Evolutionary conservation across 371 early-diverging fungal genomes (phyloP).

Genomic region (Amoeboaphelidium protococcarum): DNA sequence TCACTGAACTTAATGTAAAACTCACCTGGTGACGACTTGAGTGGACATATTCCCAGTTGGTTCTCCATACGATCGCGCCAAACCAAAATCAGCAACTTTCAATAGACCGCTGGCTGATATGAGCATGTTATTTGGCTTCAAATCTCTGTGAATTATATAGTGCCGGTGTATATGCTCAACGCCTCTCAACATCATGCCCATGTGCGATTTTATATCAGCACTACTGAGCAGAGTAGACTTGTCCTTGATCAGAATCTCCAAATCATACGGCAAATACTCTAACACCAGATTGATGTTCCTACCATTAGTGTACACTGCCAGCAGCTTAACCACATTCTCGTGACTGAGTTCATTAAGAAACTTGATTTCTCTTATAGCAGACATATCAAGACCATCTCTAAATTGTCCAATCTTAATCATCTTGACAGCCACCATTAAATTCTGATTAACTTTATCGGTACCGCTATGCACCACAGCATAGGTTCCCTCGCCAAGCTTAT

Average conservation of each 20-base stretch:
- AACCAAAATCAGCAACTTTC: slow-evolving; percentile 98
- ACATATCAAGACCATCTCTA: slow-evolving; percentile 61
- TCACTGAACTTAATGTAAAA: too few relatives aligned
- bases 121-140: slow-evolving; percentile 98
- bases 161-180: slow-evolving; percentile 73
- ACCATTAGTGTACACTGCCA: slow-evolving; percentile 84
- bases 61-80: slow-evolving; percentile 80
- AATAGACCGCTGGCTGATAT: slow-evolving; percentile 64
- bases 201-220: slow-evolving; percentile 95
- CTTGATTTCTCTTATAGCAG: slow-evolving; percentile 93
- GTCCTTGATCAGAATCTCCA: slow-evolving; percentile 94
- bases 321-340: slow-evolving; percentile 73
- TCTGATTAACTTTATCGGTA: slow-evolving; percentile 1
- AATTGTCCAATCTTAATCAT: slow-evolving; percentile 74
- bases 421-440: slow-evolving; percentile 53
- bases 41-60: slow-evolving; percentile 53
- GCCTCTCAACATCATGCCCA: slow-evolving; percentile 89
- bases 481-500: slow-evolving; percentile 20
- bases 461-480: slow-evolving; percentile 18
- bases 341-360: slow-evolving; percentile 73
- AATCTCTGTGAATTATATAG: slow-evolving; percentile 92
- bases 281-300: slow-evolving; percentile 78
- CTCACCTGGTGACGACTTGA: slow-evolving; percentile 80
- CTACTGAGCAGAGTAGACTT: slow-evolving; percentile 74
- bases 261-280: slow-evolving; percentile 80